Evolutionary conservation across 169 alveolate genomes (phyloP).

Genomic region (Plasmodium billcollinsi): DNA sequence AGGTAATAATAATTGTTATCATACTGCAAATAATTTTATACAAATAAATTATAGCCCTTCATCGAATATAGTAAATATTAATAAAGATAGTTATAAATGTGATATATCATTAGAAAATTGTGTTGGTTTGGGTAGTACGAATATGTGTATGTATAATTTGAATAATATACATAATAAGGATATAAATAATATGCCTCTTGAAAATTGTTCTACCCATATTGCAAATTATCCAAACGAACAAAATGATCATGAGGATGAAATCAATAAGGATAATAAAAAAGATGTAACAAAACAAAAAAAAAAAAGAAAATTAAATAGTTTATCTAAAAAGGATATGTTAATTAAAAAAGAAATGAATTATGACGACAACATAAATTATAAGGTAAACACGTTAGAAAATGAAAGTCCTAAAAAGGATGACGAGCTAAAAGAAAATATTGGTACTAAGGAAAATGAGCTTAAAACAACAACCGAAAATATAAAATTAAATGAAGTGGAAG

Average conservation of each 20-base stretch:
- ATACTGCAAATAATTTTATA: not conserved
- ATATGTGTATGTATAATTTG: not conserved
- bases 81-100: not conserved
- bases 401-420: not conserved
- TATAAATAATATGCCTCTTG: not conserved
- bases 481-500: not conserved
- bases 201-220: not conserved
- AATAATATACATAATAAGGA: slow-evolving; percentile 3
- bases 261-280: not conserved
- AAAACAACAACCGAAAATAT: not conserved
- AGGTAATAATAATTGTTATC: not conserved
- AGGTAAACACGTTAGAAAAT: not conserved
- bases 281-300: not conserved
- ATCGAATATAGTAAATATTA: not conserved
- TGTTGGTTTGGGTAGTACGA: not conserved
- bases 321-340: not conserved
- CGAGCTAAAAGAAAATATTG: not conserved
- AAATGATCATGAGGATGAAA: not conserved
- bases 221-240: not conserved
- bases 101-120: not conserved
- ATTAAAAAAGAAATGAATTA: not conserved
- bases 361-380: not conserved
- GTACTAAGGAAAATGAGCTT: not conserved
- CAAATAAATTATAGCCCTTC: not conserved
- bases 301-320: not conserved